Base-by-base conservation (phyloP, 352 stramenopile genomes). In the Phytophthora foliorum region DNA sequence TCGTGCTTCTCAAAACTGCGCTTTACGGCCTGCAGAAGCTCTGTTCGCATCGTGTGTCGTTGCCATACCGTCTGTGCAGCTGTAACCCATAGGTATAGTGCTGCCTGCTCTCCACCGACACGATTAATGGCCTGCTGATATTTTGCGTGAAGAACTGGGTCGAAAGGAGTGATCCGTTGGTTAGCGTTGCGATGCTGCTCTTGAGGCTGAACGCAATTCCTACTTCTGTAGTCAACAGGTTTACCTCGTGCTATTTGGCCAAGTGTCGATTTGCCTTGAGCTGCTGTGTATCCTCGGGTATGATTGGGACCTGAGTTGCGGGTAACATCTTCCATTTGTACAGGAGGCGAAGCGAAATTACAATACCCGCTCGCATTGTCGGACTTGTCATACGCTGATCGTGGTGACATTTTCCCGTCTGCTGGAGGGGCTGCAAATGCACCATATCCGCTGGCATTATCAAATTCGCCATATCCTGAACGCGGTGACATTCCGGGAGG, bases 1-100 rank as follows among this genome's bases (percentile, higher is more conserved):
- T 89, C 82, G 32, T 80, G 80, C 39, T 85, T 88, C 57, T 89
- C 80, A 51, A 91, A 89, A 57, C 72, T 88, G 46, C 80, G 74
- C 21, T 83, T 83, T 31, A 89, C 63, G 6, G 69, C 52, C 62
- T 88, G 79, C 24, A 89, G 39, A 3, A 88, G 51, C 31, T 87
- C 80, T 3, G 78, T 88, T 27, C 78, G 78, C 52, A 77, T 83
- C 17, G 64, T 50, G 36, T 82, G 64, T 27, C 82, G 69, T 49
- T 84, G 78, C 21, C 64, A 77, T 45, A 90, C 60, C 14, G 78
- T 82, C 21, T 57, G 48, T 16, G 69, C 78, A 4, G 79, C 82
- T 2, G 58, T 44, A 25, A 66, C 25, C 77, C 79, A 87, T 10
- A 89, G 59, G 17, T 51, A 64, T 29, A 74, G 29, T 29, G 70